Percentiles rank a stretch among this genome's conserved stretches.
These are phyloP conservation scores for Sistotremastrum suecicum DNA, from an alignment of 768 basidiomycete species.

Conservation along the genomic window DNA sequence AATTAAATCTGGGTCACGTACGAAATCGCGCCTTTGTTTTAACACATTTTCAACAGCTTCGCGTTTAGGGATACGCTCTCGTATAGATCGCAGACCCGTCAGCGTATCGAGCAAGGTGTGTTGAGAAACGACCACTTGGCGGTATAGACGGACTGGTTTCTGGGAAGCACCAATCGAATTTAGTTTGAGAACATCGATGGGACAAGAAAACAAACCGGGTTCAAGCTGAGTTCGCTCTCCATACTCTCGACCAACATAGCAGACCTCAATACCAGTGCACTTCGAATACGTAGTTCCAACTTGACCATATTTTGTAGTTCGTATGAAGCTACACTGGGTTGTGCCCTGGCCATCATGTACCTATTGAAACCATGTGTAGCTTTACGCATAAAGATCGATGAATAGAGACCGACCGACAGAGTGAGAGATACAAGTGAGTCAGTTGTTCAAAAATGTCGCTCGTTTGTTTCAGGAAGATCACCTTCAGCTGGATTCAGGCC, in stretches of 20 bases:
- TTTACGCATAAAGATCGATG: slow-evolving; percentile 23
- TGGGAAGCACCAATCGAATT: slow-evolving; percentile 6
- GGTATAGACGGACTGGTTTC: slow-evolving; percentile 35
- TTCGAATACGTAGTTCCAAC: slow-evolving; percentile 29
- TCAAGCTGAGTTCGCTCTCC: slow-evolving; percentile 32
- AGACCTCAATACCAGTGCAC: slow-evolving; percentile 13
- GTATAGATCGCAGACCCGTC: slow-evolving; percentile 31
- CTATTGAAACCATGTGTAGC: slow-evolving; percentile 6
- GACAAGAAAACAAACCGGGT: slow-evolving; percentile 23
- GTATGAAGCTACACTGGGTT: slow-evolving; percentile 6
- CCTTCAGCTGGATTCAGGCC: slow-evolving; percentile 11
- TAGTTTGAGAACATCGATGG: not conserved
- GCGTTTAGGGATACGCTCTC: slow-evolving; percentile 31
- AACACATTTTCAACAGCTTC: slow-evolving; percentile 26
- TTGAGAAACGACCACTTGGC: slow-evolving; percentile 20
- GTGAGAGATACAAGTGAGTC: slow-evolving; percentile 28
- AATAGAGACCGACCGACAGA: slow-evolving; percentile 22
- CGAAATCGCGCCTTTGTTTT: slow-evolving; percentile 29
- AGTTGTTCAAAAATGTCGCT: slow-evolving; percentile 24
- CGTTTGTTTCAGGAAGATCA: slow-evolving; percentile 27
- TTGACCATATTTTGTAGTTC: slow-evolving; percentile 23
- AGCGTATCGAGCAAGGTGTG: slow-evolving; percentile 29
- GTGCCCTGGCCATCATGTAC: too few species aligned
- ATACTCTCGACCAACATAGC: slow-evolving; percentile 25
- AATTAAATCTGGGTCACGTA: slow-evolving; percentile 8